Evolutionary conservation across 306 rosid species (phyloP).

Genomic region (Cicer yamashitae): DNA sequence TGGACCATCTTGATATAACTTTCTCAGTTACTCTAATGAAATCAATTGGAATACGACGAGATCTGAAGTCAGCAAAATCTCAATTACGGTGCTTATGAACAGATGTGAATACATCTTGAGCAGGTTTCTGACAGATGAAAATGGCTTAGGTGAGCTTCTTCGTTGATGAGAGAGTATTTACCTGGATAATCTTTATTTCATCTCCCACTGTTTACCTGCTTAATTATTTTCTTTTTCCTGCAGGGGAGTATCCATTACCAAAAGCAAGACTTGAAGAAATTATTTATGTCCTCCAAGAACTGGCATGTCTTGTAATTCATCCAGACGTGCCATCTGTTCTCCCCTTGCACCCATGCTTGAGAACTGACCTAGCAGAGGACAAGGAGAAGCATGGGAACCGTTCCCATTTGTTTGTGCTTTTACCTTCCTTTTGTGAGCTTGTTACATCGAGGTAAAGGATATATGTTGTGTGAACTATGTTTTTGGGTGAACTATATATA

Average conservation of each 20-base stretch:
- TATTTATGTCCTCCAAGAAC: conserved; percentile 72
- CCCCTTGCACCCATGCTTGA: conserved; percentile 64
- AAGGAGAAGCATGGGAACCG: conserved; percentile 54
- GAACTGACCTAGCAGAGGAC: conserved; percentile 56
- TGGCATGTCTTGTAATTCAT: conserved; percentile 71
- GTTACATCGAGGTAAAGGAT: conserved; percentile 78
- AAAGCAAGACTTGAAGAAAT: conserved; percentile 87
- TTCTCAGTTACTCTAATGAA: conserved; percentile 59
- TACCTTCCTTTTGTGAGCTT: conserved; percentile 87
- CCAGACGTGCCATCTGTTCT: conserved; percentile 67
- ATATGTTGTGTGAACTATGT: conserved; percentile 1
- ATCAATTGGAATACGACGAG: conserved; percentile 70
- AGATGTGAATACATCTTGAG: conserved; percentile 81
- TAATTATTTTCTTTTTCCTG: conserved; percentile 42
- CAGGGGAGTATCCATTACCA: conserved; percentile 83
- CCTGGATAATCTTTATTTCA: conserved; percentile 40
- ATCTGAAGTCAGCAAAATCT: conserved; percentile 85
- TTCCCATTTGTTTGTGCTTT: conserved; percentile 76
- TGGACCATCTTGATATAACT: conserved; percentile 35
- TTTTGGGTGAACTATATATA: background rate
- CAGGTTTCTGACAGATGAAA: conserved; percentile 81
- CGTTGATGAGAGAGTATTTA: conserved; percentile 12
- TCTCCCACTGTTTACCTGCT: conserved; percentile 35
- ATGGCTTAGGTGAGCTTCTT: conserved; percentile 64
- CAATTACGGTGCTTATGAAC: conserved; percentile 71